phyloP scores from a whole-genome alignment of 2,329 filamentous ascomycete genomes.

The Nannizzia gypsea region DNA sequence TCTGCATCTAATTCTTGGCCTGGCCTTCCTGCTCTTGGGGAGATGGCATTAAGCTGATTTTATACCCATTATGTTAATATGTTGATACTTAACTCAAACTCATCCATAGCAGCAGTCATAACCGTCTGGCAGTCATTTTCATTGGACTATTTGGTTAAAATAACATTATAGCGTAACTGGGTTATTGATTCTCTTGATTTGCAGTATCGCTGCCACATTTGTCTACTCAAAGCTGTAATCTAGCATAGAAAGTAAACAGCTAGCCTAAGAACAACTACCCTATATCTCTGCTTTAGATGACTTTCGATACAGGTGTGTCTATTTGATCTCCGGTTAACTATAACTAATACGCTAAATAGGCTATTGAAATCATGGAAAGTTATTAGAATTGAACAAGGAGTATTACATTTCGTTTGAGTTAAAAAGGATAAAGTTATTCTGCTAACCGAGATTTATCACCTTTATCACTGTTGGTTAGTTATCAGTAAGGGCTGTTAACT shows the following conservation, averaged over 20 bases:
- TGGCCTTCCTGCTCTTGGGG: background rate
- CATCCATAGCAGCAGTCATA: background rate
- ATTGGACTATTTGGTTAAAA: background rate
- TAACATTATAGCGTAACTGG: background rate
- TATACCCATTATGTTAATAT: background rate
- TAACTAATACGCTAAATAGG: no score
- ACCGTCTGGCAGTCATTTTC: background rate
- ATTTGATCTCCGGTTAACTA: no score
- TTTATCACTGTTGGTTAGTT: no score
- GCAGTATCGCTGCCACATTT: no score
- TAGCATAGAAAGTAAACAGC: no score
- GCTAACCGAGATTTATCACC: background rate
- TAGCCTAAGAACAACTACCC: no score
- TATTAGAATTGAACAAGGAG: background rate
- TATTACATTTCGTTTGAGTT: background rate
- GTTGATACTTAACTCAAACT: background rate
- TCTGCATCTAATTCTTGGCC: background rate
- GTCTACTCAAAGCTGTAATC: no score
- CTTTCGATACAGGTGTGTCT: no score
- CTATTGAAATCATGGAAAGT: background rate
- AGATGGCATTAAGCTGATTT: background rate
- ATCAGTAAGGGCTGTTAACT: conserved; percentile 58
- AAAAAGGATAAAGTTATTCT: background rate
- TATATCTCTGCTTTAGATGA: no score
- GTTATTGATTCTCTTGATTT: background rate